Evolutionary conservation across 2,329 filamentous ascomycete genomes (phyloP).

Genomic region (Gaeumannomyces sp.): DNA sequence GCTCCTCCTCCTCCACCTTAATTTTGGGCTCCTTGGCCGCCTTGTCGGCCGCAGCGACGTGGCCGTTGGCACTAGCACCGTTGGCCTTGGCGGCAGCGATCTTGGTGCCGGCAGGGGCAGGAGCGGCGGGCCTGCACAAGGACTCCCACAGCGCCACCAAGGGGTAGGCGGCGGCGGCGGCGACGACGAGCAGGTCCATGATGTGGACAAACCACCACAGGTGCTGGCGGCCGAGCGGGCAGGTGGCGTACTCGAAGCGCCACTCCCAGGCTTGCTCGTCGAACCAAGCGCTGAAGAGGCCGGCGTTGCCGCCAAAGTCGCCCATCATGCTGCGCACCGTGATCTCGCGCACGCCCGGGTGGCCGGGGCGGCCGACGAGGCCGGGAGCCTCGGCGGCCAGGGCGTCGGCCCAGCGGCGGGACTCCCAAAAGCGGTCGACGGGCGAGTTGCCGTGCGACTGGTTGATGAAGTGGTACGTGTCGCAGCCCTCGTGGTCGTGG

Average conservation of each 20-base stretch:
- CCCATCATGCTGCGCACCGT: conserved; percentile 99
- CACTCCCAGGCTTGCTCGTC: conserved; percentile 67
- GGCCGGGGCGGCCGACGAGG: conserved; percentile 34
- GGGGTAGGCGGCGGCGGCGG: conserved; percentile 19
- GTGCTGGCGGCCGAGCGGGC: conserved; percentile 77
- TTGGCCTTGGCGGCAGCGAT: neutral
- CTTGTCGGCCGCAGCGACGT: neutral
- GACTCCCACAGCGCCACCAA: conserved; percentile 14
- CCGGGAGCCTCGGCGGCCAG: conserved; percentile 38
- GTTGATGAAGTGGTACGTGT: conserved; percentile 77
- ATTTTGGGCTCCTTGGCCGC: neutral
- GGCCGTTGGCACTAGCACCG: neutral
- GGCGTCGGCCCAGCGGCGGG: conserved; percentile 33
- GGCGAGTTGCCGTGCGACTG: conserved; percentile 40
- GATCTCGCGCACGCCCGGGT: conserved; percentile 73
- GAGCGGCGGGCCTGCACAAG: too few species aligned
- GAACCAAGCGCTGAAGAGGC: conserved; percentile 84
- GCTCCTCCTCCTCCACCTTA: neutral
- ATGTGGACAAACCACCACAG: conserved; percentile 91
- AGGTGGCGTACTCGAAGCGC: conserved; percentile 74
- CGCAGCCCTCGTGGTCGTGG: conserved; percentile 92
- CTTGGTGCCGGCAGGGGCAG: neutral
- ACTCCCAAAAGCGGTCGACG: conserved; percentile 43
- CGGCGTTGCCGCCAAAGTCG: conserved; percentile 86
- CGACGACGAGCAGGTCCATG: conserved; percentile 49